Percentiles rank a stretch among this genome's conserved stretches.
These are phyloP conservation scores for Closterium sp. DNA, from an alignment of 139 green algal species.

Conservation along the genomic window DNA sequence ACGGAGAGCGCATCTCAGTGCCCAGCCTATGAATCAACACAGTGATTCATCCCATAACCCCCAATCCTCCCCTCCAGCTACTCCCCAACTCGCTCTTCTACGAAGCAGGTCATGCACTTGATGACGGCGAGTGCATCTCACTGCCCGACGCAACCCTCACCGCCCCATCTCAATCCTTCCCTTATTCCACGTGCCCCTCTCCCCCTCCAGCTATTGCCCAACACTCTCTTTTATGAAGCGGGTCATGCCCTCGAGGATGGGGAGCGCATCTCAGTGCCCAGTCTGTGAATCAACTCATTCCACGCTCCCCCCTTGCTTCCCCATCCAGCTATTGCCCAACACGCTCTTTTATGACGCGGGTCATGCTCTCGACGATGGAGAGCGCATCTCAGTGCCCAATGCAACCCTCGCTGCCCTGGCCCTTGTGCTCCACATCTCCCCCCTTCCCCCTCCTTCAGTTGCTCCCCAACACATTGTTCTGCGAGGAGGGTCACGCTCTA, in stretches of 20 bases:
- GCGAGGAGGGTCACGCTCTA: no score
- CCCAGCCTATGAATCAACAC: no score
- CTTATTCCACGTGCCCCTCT: not conserved
- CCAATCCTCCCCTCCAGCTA: not conserved
- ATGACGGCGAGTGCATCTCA: not conserved
- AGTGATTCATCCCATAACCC: not conserved
- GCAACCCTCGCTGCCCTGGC: no score
- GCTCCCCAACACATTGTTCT: no score
- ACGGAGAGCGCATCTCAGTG: no score
- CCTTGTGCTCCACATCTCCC: no score
- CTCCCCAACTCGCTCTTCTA: slow-evolving; percentile 52
- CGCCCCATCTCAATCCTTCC: not conserved
- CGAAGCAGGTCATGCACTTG: not conserved
- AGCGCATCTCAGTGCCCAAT: not conserved
- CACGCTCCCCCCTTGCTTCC: not conserved
- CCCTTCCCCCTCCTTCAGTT: no score
- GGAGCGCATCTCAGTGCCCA: not conserved
- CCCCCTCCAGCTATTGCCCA: slow-evolving; percentile 51
- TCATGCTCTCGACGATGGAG: slow-evolving; percentile 1
- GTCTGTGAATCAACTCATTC: not conserved
- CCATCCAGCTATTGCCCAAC: slow-evolving; percentile 54
- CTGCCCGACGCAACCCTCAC: no score
- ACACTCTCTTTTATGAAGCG: slow-evolving; percentile 7
- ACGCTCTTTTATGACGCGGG: not conserved
- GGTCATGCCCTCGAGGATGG: not conserved